Base-by-base conservation (phyloP, 2,329 filamentous ascomycete species). In the Fusarium sp. region DNA sequence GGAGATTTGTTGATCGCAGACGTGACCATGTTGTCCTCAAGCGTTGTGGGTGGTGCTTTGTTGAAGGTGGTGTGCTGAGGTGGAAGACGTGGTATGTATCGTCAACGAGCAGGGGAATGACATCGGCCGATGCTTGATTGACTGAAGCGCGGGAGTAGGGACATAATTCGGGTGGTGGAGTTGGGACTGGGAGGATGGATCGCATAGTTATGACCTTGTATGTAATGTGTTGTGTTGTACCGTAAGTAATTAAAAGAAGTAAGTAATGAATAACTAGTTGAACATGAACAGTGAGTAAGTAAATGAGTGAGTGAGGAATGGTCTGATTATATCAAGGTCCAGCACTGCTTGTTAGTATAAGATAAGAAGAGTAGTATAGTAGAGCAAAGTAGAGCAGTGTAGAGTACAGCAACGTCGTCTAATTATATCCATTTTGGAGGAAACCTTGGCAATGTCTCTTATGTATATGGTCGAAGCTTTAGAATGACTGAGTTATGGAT, bases 61-160 rank as follows among this genome's bases (percentile, higher is more conserved):
- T 80, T 42, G 67, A 68, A 9, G 75, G 74, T 16, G 77, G 77
- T 25, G 77, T 77, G 11, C 68, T 75, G 25, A 78, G 77, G 67
- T 80, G 78, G 58, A 81, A 80, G 56, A 81, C 57, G 58, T 81
- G 79, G 66, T 80, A 81, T 24, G 76, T 79, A 47, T 77, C 71
- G 57, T 77, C 79, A 53, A 81, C 74, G 18, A 80, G 74, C 4
- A 80, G 58, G 2, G 79, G 79, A 29, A 80, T 81, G 25, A 77
- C 78, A 65, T 80, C 79, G 30, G 78, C 79, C 6, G 78, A 76
- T 2, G 78, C 79, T 49, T 78, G 73, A 6, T 65, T 53, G 11
- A 69, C 46, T 25, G 76, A 77, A 6, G 72, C 70, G 18, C 79
- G 74, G 44, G 75, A 74, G 72, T 73, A 79, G 40, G 60, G 45